A percentile compares a stretch with the other conserved stretches of the same genome.
Evolutionary conservation across 129 eudicot species (phyloP).

Genomic region (Flaveria robusta): DNA sequence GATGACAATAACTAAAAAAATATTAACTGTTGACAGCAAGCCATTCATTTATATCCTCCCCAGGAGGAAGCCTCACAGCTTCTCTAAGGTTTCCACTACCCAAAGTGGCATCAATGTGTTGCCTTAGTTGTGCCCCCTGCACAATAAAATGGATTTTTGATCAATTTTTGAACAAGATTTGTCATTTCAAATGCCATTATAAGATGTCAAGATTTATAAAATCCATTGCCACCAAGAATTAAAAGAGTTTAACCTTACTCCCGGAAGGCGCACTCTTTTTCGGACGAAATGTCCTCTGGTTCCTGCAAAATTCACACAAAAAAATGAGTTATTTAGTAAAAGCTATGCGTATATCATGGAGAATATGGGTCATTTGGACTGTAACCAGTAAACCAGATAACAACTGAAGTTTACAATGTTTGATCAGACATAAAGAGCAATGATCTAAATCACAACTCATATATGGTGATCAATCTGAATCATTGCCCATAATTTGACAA

Average conservation of each 20-base stretch:
- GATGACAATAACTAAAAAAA: slow-evolving; percentile 11
- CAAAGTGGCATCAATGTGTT: slow-evolving; percentile 91
- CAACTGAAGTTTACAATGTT: too few species aligned
- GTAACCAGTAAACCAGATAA: too few species aligned
- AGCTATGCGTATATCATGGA: too few species aligned
- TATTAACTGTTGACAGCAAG: slow-evolving; percentile 90
- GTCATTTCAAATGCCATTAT: background rate
- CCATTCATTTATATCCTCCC: slow-evolving; percentile 97
- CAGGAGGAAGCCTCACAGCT: slow-evolving; percentile 96
- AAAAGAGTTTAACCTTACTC: slow-evolving; percentile 65
- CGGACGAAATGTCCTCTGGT: slow-evolving; percentile 89
- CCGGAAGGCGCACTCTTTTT: slow-evolving; percentile 97
- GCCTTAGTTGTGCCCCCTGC: slow-evolving; percentile 94
- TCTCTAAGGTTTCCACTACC: slow-evolving; percentile 97
- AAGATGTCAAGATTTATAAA: background rate
- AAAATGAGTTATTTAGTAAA: too few species aligned
- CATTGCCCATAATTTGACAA: background rate
- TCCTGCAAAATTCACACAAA: slow-evolving; percentile 49
- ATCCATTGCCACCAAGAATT: background rate
- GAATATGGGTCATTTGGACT: too few species aligned
- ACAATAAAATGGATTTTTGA: background rate
- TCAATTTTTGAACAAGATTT: background rate
- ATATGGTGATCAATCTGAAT: too few species aligned
- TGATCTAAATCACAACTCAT: too few species aligned
- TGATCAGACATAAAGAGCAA: too few species aligned